Conservation (phyloP, 306 rosid species). For the Sphenostylis stenocarpa region DNA sequence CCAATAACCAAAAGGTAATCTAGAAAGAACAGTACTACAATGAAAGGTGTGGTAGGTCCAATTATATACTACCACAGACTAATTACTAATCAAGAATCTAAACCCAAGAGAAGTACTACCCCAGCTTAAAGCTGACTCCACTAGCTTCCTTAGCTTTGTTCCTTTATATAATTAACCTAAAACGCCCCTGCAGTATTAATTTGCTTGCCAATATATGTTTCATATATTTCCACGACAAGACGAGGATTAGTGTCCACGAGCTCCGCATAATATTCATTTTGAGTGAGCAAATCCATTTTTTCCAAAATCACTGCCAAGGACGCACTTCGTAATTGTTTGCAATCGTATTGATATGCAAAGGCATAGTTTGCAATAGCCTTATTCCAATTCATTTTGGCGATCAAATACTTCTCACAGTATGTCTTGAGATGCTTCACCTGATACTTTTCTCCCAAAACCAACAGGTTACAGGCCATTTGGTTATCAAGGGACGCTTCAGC, state of each 20-base stretch:
- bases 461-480: constrained; percentile 67
- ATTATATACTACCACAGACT: constrained; percentile 13
- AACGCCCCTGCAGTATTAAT: constrained; percentile 59
- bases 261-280: constrained; percentile 59
- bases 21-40: neutral
- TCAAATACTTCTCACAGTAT: constrained; percentile 68
- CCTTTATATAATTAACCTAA: constrained; percentile 23
- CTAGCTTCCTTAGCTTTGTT: neutral
- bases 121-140: constrained; percentile 2
- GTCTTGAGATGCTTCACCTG: constrained; percentile 78
- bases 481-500: constrained; percentile 76
- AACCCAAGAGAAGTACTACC: constrained; percentile 18
- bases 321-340: constrained; percentile 54
- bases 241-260: constrained; percentile 71
- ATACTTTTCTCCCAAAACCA: constrained; percentile 76
- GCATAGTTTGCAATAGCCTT: constrained; percentile 57
- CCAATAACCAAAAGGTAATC: neutral
- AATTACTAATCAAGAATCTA: constrained; percentile 18
- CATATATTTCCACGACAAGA: constrained; percentile 76
- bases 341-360: constrained; percentile 79
- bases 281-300: constrained; percentile 64
- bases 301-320: constrained; percentile 61
- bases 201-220: constrained; percentile 68
- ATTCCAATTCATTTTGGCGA: constrained; percentile 63
- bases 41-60: neutral